Evolutionary conservation across 306 rosid genomes (phyloP), one percentile per base, ranked within the genome.

Genomic region (Medicago ruthenica): DNA sequence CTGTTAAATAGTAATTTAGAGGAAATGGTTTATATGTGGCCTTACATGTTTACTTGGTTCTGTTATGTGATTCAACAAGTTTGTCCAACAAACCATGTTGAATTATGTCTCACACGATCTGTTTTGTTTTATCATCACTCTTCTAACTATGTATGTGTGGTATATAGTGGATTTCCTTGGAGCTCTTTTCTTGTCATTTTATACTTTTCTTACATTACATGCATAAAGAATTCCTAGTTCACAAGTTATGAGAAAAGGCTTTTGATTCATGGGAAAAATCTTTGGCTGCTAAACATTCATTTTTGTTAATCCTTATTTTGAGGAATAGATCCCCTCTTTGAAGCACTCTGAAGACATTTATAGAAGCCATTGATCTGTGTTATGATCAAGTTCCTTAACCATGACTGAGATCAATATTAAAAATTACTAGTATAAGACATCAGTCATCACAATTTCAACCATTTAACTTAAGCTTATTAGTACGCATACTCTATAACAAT

Each of bases 1-100:
- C 73, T 74, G 79, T 76, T 75, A n/a, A n/a, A n/a, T 82, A 79
- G 80, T 66, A 45, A 24, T 72, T 24, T 2, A 11, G 42, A 15
- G 64, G 67, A 40, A 22, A 75, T 76, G 71, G 37, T 58, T 78
- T 70, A 45, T 21, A 41, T 73, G 16, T 16, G 67, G 39, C 54
- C 31, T 55, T 27, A 22, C 15, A 27, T 64, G 27, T 39, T 76
- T 67, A 31, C 50, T 53, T n/a, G 37, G 64, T 42, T 68, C 17
- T 55, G 8, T 70, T 50, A 40, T 58, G 76, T 55, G 22, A 34
- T 73, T 36, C 57, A 47, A 36, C 70, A 24, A 36, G 75, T 81
- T 73, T 34, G 11, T 37, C 41, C 57, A 47, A 24, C 66, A 44
- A 42, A 61, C 13, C 34, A 40, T 75, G 40, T n/a, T 64, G 65